A percentile compares a stretch with the other conserved stretches of the same genome.
Evolutionary conservation across 441 rosid genomes (phyloP).

Genomic region (Erodium moschatum): DNA sequence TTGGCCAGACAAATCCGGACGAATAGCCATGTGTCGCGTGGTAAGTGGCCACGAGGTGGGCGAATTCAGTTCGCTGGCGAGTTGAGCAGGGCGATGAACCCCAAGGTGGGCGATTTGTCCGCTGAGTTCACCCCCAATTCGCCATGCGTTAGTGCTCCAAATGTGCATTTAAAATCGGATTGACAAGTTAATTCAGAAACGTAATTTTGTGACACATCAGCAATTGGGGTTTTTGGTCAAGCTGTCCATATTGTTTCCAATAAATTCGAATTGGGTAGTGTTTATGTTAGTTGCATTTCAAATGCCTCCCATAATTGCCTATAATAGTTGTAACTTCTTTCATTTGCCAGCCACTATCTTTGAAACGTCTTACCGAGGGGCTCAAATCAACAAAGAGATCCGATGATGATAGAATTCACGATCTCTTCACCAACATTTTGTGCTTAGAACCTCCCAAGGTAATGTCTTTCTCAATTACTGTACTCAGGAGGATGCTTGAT

Average conservation of each 20-base stretch:
- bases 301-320: background rate
- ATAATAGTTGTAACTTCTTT: constrained; percentile 8
- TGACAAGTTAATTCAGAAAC: background rate
- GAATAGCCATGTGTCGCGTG: too few relatives aligned
- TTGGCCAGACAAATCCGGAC: too few relatives aligned
- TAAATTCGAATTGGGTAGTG: too few relatives aligned
- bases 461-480: constrained; percentile 4
- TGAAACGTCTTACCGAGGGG: constrained; percentile 75
- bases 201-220: background rate
- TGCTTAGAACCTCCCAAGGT: constrained; percentile 70
- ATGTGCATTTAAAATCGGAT: constrained; percentile 6
- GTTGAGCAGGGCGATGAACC: too few relatives aligned
- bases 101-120: too few relatives aligned
- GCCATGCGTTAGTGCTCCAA: background rate
- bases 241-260: too few relatives aligned
- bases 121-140: too few relatives aligned
- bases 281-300: background rate
- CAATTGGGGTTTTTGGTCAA: too few relatives aligned
- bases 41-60: too few relatives aligned
- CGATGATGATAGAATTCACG: constrained; percentile 50
- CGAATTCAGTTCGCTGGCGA: too few relatives aligned
- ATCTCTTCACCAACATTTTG: constrained; percentile 71
- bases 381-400: constrained; percentile 46
- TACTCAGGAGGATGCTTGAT: background rate
- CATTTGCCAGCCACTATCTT: constrained; percentile 62